Conservation (phyloP, 2,329 filamentous ascomycete species). For the Diaporthe eres region DNA sequence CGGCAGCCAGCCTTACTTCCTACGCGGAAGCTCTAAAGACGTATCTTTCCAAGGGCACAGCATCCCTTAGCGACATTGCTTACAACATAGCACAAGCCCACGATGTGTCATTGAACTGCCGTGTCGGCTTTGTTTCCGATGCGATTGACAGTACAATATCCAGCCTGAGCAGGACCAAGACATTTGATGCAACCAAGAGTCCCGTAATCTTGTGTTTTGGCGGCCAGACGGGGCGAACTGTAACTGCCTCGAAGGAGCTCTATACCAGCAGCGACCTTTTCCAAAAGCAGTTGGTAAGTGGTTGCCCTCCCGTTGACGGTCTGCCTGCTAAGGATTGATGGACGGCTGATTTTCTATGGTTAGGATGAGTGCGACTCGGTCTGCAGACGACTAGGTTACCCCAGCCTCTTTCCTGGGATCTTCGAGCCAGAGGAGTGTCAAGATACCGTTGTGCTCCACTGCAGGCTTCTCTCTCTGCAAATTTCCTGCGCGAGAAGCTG, state of each 20-base stretch:
- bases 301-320: not conserved
- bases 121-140: conserved; percentile 2
- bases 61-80: not conserved
- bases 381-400: conserved; percentile 46
- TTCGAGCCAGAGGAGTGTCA: conserved; percentile 46
- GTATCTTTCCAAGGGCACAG: not conserved
- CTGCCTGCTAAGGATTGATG: not conserved
- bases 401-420: conserved; percentile 51
- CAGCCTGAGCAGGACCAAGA: conserved; percentile 12
- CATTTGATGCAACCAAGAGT: conserved; percentile 5
- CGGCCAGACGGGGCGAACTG: conserved; percentile 51
- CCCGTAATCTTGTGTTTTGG: conserved; percentile 54
- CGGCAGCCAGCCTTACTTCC: conserved; percentile 35
- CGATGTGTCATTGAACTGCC: conserved; percentile 19
- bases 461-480: conserved; percentile 53
- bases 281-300: conserved; percentile 49
- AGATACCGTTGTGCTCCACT: conserved; percentile 53
- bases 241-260: conserved; percentile 47
- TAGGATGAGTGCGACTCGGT: conserved; percentile 51
- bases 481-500: conserved; percentile 54
- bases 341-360: not conserved
- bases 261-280: conserved; percentile 49
- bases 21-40: conserved; percentile 22
- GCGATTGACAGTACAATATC: conserved; percentile 9
- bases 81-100: conserved; percentile 30